Evolutionary conservation across 371 early-diverging fungal species (phyloP).

Genomic region (Lichtheimia ornata): DNA sequence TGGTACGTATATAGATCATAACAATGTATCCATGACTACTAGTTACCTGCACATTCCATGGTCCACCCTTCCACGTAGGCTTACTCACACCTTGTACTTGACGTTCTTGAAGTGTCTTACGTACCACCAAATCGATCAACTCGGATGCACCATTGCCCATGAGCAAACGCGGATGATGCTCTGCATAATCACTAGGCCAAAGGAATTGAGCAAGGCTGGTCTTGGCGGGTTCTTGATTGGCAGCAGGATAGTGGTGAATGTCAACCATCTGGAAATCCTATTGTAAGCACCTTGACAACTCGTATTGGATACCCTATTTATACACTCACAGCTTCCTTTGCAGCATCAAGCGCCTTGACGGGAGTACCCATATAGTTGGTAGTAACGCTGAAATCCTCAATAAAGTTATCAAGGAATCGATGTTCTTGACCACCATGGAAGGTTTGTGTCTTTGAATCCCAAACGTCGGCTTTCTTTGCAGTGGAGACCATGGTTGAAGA

Average conservation of each 20-base stretch:
- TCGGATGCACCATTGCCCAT: constrained; percentile 89
- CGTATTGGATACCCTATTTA: neutral
- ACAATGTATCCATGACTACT: neutral
- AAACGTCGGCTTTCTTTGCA: constrained; percentile 32
- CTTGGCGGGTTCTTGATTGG: constrained; percentile 87
- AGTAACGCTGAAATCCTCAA: constrained; percentile 88
- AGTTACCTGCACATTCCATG: constrained; percentile 72
- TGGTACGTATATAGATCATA: neutral
- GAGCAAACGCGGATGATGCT: constrained; percentile 58
- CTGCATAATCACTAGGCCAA: constrained; percentile 62
- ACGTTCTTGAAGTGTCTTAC: constrained; percentile 63
- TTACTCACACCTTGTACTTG: constrained; percentile 18
- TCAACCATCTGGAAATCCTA: constrained; percentile 50
- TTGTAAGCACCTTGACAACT: neutral
- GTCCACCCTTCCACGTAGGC: constrained; percentile 79
- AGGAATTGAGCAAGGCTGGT: constrained; percentile 77
- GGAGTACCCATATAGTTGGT: constrained; percentile 87
- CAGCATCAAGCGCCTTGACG: constrained; percentile 67
- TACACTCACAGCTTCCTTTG: constrained; percentile 66
- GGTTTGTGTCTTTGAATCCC: constrained; percentile 84
- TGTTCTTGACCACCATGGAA: constrained; percentile 91
- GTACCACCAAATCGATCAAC: constrained; percentile 81
- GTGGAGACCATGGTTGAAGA: constrained; percentile 6
- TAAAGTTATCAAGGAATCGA: constrained; percentile 75
- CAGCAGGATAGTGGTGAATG: constrained; percentile 86